Evolutionary conservation across 208 protist genomes (phyloP).

Genomic region (Entamoeba histolytica): DNA sequence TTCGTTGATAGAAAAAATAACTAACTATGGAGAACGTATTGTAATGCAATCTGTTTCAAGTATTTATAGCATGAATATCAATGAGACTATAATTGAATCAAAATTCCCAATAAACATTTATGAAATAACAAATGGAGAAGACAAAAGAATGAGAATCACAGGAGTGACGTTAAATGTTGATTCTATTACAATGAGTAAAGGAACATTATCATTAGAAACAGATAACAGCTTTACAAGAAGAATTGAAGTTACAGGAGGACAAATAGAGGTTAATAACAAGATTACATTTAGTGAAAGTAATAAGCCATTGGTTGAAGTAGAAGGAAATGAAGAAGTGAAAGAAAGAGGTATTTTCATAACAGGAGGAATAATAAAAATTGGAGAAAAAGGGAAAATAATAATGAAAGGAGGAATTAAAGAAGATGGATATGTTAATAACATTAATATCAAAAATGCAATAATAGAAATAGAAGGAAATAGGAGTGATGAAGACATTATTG

Average conservation of each 20-base stretch:
- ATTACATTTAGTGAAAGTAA: too few relatives aligned
- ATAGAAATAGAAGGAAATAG: background rate
- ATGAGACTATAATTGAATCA: too few relatives aligned
- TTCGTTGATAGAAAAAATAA: background rate
- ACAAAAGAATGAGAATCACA: too few relatives aligned
- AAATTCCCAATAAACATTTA: too few relatives aligned
- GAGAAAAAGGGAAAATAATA: background rate
- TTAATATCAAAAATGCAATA: background rate
- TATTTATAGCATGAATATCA: too few relatives aligned
- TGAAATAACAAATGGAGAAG: too few relatives aligned
- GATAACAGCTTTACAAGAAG: background rate
- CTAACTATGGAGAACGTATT: too few relatives aligned
- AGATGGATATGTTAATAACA: background rate
- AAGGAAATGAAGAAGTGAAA: too few relatives aligned
- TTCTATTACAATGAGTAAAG: background rate
- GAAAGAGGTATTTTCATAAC: too few relatives aligned
- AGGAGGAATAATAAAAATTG: too few relatives aligned
- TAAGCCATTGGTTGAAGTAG: too few relatives aligned
- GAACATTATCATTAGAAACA: background rate
- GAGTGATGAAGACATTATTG: background rate
- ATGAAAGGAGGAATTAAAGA: background rate
- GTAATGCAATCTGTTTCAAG: too few relatives aligned
- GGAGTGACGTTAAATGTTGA: background rate
- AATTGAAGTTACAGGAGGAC: background rate
- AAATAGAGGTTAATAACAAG: background rate